Conservation (phyloP, 2,329 filamentous ascomycete species). For the Penicillium glabrum region DNA sequence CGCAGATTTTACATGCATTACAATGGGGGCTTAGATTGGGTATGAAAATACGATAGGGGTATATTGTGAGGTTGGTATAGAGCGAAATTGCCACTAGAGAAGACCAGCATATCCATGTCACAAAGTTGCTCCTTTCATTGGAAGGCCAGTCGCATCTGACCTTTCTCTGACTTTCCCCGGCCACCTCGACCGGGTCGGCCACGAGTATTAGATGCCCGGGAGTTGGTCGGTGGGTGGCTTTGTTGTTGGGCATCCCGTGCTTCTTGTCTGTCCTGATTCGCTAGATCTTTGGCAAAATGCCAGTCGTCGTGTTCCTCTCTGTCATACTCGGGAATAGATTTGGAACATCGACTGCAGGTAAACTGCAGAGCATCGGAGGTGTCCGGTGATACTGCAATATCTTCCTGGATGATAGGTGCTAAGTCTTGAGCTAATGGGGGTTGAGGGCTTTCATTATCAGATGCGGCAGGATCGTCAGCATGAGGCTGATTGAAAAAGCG, state of each 20-base stretch:
- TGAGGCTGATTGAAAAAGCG: slow-evolving; percentile 56
- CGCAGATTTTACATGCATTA: not conserved
- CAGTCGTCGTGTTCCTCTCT: slow-evolving; percentile 83
- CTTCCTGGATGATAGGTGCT: not conserved
- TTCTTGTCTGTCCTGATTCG: slow-evolving; percentile 59
- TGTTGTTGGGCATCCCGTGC: slow-evolving; percentile 19
- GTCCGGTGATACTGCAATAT: not conserved
- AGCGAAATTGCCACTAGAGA: not conserved
- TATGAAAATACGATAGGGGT: not conserved
- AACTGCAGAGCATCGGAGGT: slow-evolving; percentile 25
- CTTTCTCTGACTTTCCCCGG: slow-evolving; percentile 34
- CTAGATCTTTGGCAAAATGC: slow-evolving; percentile 88
- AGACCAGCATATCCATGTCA: not conserved
- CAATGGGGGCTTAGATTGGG: not conserved
- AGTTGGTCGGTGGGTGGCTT: slow-evolving; percentile 6
- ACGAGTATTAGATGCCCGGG: slow-evolving; percentile 19
- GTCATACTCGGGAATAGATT: slow-evolving; percentile 57
- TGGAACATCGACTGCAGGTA: slow-evolving; percentile 66
- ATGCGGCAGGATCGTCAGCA: not conserved
- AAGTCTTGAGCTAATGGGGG: not conserved
- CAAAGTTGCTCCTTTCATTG: slow-evolving; percentile 17
- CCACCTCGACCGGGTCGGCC: slow-evolving; percentile 25
- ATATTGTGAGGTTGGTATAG: not conserved
- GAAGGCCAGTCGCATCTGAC: slow-evolving; percentile 37
- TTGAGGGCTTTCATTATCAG: not conserved